Conservation (phyloP, 805 yeast genomes). For the Candida rishiriensis region DNA sequence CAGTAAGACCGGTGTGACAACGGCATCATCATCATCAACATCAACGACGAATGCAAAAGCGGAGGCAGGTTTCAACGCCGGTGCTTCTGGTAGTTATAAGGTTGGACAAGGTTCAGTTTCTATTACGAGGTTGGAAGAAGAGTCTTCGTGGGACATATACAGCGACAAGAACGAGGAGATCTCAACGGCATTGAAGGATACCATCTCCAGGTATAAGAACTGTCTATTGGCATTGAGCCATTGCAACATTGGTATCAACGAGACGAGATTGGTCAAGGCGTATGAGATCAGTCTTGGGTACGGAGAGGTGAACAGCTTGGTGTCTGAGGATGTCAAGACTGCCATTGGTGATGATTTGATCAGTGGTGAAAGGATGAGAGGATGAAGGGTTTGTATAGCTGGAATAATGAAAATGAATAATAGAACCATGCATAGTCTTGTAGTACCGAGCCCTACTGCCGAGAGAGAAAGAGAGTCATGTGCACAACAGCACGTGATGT, state of each 20-base stretch:
- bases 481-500: too few species aligned
- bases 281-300: conserved; percentile 88
- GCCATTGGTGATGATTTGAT: conserved; percentile 69
- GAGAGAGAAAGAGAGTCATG: too few species aligned
- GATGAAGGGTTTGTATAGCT: conserved; percentile 22
- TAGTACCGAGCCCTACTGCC: too few species aligned
- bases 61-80: conserved; percentile 36
- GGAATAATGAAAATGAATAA: not conserved
- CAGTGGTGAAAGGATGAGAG: conserved; percentile 72
- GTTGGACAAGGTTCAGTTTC: conserved; percentile 60
- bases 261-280: conserved; percentile 69
- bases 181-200: conserved; percentile 53
- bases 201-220: conserved; percentile 81
- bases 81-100: conserved; percentile 33
- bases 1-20: conserved; percentile 51
- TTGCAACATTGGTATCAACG: conserved; percentile 84
- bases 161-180: conserved; percentile 83
- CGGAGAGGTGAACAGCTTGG: conserved; percentile 62
- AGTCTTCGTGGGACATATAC: conserved; percentile 89
- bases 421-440: too few species aligned
- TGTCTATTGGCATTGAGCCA: conserved; percentile 78
- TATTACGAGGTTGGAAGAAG: conserved; percentile 83
- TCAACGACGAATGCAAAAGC: conserved; percentile 22
- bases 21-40: conserved; percentile 12
- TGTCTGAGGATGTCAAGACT: conserved; percentile 70